Conservation (phyloP, 176 grass and related monocot genomes). For the Oryza longistaminata region DNA sequence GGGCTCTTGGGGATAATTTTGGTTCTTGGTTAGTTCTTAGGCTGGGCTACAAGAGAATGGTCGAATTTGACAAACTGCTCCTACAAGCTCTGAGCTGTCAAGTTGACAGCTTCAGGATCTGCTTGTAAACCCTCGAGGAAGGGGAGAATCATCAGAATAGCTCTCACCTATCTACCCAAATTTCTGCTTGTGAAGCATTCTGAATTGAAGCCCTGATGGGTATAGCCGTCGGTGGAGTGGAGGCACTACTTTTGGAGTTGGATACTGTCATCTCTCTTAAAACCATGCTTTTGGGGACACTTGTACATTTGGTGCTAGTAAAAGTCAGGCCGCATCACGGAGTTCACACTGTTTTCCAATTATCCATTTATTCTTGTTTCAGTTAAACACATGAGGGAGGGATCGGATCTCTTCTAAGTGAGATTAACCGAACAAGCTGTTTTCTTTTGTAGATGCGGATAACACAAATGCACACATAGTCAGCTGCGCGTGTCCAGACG, state of each 20-base stretch:
- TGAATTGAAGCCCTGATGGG: background rate
- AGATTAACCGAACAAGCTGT: no score
- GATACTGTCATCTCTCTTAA: background rate
- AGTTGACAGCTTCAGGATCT: background rate
- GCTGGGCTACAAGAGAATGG: background rate
- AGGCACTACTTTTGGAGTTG: background rate
- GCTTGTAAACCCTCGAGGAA: background rate
- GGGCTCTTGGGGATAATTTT: background rate
- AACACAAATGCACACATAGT: no score
- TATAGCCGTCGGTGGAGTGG: background rate
- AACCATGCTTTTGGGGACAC: no score
- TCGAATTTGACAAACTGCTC: background rate
- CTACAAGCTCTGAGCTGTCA: background rate
- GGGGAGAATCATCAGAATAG: background rate
- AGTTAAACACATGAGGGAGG: no score
- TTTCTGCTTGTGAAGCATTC: background rate
- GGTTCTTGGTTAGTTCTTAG: background rate
- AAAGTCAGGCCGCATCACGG: no score
- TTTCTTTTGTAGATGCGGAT: no score
- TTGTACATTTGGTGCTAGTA: no score
- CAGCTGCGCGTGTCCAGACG: no score
- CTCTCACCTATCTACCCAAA: background rate
- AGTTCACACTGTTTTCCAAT: no score
- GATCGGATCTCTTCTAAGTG: no score
- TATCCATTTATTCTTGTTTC: no score